Conservation (phyloP, 139 green algal species). For the Edaphochlamys debaryana region DNA sequence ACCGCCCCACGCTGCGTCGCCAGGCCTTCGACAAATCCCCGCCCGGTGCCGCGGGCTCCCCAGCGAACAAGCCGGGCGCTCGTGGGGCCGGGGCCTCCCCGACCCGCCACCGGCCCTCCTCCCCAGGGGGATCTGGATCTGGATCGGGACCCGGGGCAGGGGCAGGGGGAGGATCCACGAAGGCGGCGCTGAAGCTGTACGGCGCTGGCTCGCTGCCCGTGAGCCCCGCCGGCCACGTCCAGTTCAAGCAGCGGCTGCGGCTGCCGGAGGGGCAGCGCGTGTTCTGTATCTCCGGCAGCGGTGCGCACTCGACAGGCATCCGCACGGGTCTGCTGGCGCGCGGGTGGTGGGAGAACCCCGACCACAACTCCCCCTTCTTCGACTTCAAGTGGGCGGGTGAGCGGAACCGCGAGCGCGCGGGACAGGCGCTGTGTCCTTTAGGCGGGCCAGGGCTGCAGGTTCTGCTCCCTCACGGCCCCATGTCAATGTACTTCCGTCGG, state of each 20-base stretch:
- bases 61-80: too few species aligned
- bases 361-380: conserved; percentile 55
- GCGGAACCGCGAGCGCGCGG: too few species aligned
- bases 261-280: conserved; percentile 5
- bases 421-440: too few species aligned
- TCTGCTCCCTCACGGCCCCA: neutral
- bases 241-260: conserved; percentile 16
- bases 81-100: too few species aligned
- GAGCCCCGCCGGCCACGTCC: neutral
- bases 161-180: neutral
- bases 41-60: too few species aligned
- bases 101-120: neutral
- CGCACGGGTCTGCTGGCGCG: conserved; percentile 46
- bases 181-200: neutral
- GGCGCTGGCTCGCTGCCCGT: neutral
- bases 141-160: neutral
- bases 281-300: conserved; percentile 40
- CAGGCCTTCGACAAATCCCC: too few species aligned
- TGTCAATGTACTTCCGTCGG: too few species aligned
- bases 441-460: too few species aligned
- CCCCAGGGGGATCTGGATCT: neutral
- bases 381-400: conserved; percentile 55
- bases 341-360: conserved; percentile 59
- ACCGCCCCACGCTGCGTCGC: too few species aligned
- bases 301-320: conserved; percentile 42